Conservation (phyloP, 805 yeast genomes). For the Cyberlindnera nakhonratchasimensis region DNA sequence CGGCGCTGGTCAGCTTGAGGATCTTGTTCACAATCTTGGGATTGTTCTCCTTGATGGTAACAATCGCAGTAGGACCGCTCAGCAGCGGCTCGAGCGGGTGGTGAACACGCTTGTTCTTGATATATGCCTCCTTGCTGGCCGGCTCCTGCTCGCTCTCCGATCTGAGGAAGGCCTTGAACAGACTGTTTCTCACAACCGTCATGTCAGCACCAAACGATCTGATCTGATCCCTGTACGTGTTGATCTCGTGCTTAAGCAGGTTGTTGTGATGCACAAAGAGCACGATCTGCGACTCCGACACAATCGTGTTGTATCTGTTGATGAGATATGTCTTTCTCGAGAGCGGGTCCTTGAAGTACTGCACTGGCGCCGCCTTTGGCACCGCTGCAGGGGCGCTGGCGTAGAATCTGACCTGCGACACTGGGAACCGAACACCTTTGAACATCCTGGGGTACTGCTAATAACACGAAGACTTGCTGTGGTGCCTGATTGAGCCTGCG, state of each 20-base stretch:
- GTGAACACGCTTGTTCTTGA: slow-evolving; percentile 36
- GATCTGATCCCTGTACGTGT: slow-evolving; percentile 57
- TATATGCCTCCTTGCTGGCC: slow-evolving; percentile 51
- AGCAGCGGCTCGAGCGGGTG: slow-evolving; percentile 74
- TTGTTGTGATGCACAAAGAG: slow-evolving; percentile 85
- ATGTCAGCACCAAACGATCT: slow-evolving; percentile 63
- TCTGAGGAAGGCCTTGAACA: slow-evolving; percentile 75
- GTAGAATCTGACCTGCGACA: slow-evolving; percentile 16
- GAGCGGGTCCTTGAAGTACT: slow-evolving; percentile 49
- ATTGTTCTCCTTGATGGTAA: slow-evolving; percentile 63
- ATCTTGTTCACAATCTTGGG: slow-evolving; percentile 66
- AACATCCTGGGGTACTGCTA: no score
- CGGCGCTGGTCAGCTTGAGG: slow-evolving; percentile 54
- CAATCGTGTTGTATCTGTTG: slow-evolving; percentile 71
- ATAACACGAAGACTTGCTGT: no score
- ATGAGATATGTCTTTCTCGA: slow-evolving; percentile 85
- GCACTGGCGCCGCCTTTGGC: slow-evolving; percentile 4
- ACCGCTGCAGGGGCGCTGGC: slow-evolving; percentile 12
- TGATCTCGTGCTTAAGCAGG: slow-evolving; percentile 65
- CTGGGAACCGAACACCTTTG: slow-evolving; percentile 6
- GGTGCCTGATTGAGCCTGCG: no score
- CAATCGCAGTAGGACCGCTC: slow-evolving; percentile 82
- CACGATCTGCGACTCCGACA: slow-evolving; percentile 65
- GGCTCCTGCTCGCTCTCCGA: slow-evolving; percentile 73
- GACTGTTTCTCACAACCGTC: slow-evolving; percentile 60